phyloP scores from a whole-genome alignment of 164 flowering plant genomes.

The Cinnamomum chago region DNA sequence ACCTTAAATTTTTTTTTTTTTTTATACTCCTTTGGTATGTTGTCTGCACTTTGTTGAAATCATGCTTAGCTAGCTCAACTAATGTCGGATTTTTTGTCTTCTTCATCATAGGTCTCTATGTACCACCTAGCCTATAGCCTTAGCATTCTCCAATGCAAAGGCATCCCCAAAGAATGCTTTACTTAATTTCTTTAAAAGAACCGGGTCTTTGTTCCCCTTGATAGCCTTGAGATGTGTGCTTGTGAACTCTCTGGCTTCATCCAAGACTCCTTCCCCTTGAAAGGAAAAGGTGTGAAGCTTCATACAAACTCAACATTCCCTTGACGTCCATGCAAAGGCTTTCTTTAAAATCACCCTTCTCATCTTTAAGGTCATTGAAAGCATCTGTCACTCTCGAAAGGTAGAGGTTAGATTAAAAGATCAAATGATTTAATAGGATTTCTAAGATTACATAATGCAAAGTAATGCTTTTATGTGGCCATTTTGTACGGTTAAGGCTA shows the following conservation, averaged over 20 bases:
- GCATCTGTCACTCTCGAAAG: constrained; percentile 20
- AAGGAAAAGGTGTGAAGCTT: constrained; percentile 34
- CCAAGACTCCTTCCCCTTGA: constrained; percentile 28
- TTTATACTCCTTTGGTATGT: constrained; percentile 27
- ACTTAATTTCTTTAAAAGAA: constrained; percentile 13
- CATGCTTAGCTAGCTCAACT: constrained; percentile 35
- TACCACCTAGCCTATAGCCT: constrained; percentile 36
- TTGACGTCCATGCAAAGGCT: constrained; percentile 8
- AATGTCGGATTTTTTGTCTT: constrained; percentile 7
- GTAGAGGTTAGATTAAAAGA: too few relatives aligned
- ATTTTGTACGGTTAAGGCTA: too few relatives aligned
- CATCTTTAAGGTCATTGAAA: constrained; percentile 24
- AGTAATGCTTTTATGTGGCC: too few relatives aligned
- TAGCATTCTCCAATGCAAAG: constrained; percentile 29
- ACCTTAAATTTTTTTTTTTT: neutral
- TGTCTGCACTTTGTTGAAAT: constrained; percentile 46
- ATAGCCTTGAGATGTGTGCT: constrained; percentile 9
- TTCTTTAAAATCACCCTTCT: constrained; percentile 18
- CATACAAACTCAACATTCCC: constrained; percentile 34
- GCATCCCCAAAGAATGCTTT: constrained; percentile 30
- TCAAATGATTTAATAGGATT: too few relatives aligned
- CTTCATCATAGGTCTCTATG: constrained; percentile 15
- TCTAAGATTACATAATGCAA: too few relatives aligned
- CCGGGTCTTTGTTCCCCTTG: constrained; percentile 8
- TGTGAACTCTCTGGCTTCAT: constrained; percentile 27